Base-by-base conservation (phyloP, 306 rosid species). In the Cucumis hystrix region DNA sequence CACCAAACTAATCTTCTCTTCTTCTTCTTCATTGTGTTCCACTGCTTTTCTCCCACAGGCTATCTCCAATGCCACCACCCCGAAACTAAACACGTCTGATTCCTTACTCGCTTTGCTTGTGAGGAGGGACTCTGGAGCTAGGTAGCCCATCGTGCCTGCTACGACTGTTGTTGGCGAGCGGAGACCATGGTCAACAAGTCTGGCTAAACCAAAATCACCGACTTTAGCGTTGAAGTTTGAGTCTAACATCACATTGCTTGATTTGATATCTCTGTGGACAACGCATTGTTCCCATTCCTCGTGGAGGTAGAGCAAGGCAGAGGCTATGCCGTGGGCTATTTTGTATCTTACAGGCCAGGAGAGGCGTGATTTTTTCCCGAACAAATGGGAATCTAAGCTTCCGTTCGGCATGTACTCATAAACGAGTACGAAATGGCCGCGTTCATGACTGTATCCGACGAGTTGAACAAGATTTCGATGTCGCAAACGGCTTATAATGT, bases 81-180 rank as follows among this genome's bases (percentile, higher is more conserved):
- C 73, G 1, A 66, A 66, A 18, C 73, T 66, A 8, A 7, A 66
- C 7, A 66, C 52, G 2, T 52, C 62, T 8, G 57, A 66, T 66
- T 66, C 73, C 28, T 39, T 66, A 28, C 73, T 66, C 16, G 73
- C 73, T 8, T 37, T 66, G 63, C 64, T 30, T 2, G 47, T 49
- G 6, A 30, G 37, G 9, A 52, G 25, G 5, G 47, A 74, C 59
- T 74, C 78, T 6, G 78, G 78, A 52, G 78, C 78, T 20, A 74
- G 39, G 66, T 74, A 74, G 47, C 78, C 78, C 78, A 74, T 74
- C 2, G 78, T 74, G 17, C 78, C 78, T 10, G 78, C 78, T 4
- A 74, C 18, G 13, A 74, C 51, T 0, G 78, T 74, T 0, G 78
- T 74, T 7, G 37, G 66, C 10, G 78, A 74, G 33, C 66, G 47